These are phyloP conservation scores for Przewalskia tangutica DNA, from an alignment of 257 asterid species.

Conservation along the genomic window DNA sequence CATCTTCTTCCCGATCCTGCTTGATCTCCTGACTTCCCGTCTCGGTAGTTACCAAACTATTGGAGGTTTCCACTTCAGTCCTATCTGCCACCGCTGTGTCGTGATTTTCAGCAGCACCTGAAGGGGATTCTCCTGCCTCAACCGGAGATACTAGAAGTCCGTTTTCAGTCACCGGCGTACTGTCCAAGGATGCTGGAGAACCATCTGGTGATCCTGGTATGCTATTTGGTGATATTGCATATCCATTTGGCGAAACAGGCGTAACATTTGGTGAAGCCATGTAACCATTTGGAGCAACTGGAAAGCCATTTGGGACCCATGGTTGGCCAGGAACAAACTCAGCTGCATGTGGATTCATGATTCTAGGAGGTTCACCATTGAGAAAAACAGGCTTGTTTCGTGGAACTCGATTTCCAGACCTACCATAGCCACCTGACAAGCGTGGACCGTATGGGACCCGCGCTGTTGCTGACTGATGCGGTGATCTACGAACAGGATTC, in stretches of 20 bases:
- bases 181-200: background rate
- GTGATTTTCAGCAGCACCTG: slow-evolving; percentile 20
- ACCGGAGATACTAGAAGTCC: slow-evolving; percentile 23
- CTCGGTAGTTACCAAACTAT: background rate
- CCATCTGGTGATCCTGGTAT: slow-evolving; percentile 18
- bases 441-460: slow-evolving; percentile 80
- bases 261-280: slow-evolving; percentile 38
- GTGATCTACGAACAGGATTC: slow-evolving; percentile 61
- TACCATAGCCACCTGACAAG: slow-evolving; percentile 55
- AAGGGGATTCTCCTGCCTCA: slow-evolving; percentile 35
- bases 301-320: slow-evolving; percentile 62
- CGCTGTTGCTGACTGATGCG: slow-evolving; percentile 68
- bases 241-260: slow-evolving; percentile 22
- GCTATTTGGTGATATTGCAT: background rate
- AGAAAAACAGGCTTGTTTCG: slow-evolving; percentile 50
- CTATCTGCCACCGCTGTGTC: slow-evolving; percentile 17
- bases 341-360: slow-evolving; percentile 79
- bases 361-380: slow-evolving; percentile 37
- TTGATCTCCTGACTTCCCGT: slow-evolving; percentile 8
- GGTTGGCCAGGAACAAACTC: slow-evolving; percentile 68
- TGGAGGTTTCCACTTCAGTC: slow-evolving; percentile 7
- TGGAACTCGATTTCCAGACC: slow-evolving; percentile 54
- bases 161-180: slow-evolving; percentile 19
- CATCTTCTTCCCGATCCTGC: slow-evolving; percentile 17
- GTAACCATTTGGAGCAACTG: slow-evolving; percentile 55